Evolutionary conservation across 768 basidiomycete genomes (phyloP), one percentile per base, ranked within the genome.

Genomic region (Rhodotorula paludigena): DNA sequence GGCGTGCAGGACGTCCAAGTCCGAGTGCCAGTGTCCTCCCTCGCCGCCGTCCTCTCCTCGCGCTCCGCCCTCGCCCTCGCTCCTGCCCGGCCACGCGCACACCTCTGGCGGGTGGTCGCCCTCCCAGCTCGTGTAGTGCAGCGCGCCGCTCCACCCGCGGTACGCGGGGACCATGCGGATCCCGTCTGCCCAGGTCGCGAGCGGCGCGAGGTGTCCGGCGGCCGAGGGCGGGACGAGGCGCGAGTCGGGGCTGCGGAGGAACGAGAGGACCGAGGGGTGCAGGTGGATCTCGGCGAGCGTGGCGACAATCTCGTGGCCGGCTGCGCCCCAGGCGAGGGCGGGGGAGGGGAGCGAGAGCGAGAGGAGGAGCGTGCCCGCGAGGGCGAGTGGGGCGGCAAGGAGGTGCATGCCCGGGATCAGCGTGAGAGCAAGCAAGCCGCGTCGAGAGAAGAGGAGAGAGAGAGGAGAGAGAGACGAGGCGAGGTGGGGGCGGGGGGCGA

Each of bases 251-350:
- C 60, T 53, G 28, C 38, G 41, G 36, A 68, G 28, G 49, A 48
- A 60, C 16, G 48, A 35, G 60, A 96, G 79, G 39, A 81, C 82
- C 4, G 68, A 80, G 0, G 89, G 89, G 77, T 90, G 84, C 5
- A 97, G 83, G 77, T 96, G 85, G 66, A 93, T 90, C 77, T 97
- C 89, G 2, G 94, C 94, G 63, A 98, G 89, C 8, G 92, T 94
- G 2, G 92, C 93, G 10, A 91, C 85, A 39, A 96, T 87, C 80
- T 96, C 89, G 74, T 97, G 93, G 7, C 93, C 73, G 5, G 51
- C 67, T n/a, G 61, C 64, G 18, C 71, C 71, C 71, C 71, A 73
- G 35, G 60, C 63, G 5, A 28, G 54, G 2, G 51, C 57, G 5
- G 35, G 14, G 35, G 39, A 5, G 52, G 42, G 1, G 9, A 47